Evolutionary conservation across 2,329 filamentous ascomycete genomes (phyloP), one percentile per base, ranked within the genome.

Genomic region (Westerdykella sp.): DNA sequence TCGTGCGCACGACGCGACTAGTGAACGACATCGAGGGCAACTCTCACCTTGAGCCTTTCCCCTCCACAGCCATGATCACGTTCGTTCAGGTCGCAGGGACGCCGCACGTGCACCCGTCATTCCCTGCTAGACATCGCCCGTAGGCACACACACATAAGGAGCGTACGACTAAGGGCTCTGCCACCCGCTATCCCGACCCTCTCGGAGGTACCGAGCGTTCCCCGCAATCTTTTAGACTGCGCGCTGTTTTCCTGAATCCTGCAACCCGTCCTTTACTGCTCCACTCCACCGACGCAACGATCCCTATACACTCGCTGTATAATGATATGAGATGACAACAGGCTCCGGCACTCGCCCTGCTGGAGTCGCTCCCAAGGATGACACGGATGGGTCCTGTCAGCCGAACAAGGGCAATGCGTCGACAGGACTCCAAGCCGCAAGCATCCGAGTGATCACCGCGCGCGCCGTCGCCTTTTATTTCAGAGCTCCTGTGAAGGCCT

Each of bases 391-490:
- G 35, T 40, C 56, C 9, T 55, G 55, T 23, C 64, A 62, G 41
- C 74, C 75, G 43, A 72, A 73, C 46, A 76, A 78, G 50, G 77
- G 72, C 45, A 77, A 79, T 73, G 77, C 80, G 12, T 75, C 77
- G 11, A 83, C 80, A 13, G 89, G 86, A 38, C 85, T 87, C n/a
- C 89, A 87, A 16, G 89, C 89, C 4, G 89, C 89, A 16, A 81
- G 87, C 34, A 85, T 89, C 50, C 84, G 90, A 37, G 90, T 89
- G 22, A 67, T 95, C 49, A 90, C 84, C 55, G 85, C 87, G 6
- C 85, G 94, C 62, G 75, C 88, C 56, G 78, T 95, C 42, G 84
- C 88, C 18, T 95, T 95, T 57, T 96, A 95, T 48, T 96, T 95
- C 63, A 78, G 89, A 44, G 87, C 88, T 0, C 90, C 90, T 1